phyloP scores from a whole-genome alignment of 257 asterid species.

The Solanum etuberosum region DNA sequence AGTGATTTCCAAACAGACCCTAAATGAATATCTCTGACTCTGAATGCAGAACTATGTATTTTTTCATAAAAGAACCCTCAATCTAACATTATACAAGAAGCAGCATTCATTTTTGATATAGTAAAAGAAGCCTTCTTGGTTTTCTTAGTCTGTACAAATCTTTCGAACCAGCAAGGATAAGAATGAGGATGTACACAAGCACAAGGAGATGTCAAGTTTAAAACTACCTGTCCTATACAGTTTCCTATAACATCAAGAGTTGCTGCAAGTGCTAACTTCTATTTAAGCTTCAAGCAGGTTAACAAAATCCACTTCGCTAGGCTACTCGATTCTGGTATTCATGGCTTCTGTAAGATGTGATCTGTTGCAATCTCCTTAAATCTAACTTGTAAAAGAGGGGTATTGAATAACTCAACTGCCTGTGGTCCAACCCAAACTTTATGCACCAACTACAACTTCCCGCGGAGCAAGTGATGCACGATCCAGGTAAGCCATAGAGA shows the following conservation, averaged over 20 bases:
- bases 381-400: background rate
- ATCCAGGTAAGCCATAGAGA: constrained; percentile 27
- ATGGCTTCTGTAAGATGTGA: background rate
- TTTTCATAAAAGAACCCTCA: background rate
- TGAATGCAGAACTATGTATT: background rate
- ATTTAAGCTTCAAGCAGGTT: background rate
- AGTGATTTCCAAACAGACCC: background rate
- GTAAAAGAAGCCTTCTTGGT: background rate
- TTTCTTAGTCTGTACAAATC: background rate
- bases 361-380: background rate
- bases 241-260: background rate
- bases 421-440: background rate
- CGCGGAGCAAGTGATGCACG: constrained; percentile 30
- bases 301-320: background rate
- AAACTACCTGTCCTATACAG: background rate
- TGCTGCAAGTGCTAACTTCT: background rate
- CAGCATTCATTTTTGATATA: background rate
- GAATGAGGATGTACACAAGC: background rate
- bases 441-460: constrained; percentile 30
- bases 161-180: background rate
- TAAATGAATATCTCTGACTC: background rate
- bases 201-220: background rate
- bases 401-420: background rate
- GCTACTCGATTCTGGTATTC: background rate
- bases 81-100: background rate